Conservation (phyloP, 768 basidiomycete genomes). For the Collybiopsis luxurians region DNA sequence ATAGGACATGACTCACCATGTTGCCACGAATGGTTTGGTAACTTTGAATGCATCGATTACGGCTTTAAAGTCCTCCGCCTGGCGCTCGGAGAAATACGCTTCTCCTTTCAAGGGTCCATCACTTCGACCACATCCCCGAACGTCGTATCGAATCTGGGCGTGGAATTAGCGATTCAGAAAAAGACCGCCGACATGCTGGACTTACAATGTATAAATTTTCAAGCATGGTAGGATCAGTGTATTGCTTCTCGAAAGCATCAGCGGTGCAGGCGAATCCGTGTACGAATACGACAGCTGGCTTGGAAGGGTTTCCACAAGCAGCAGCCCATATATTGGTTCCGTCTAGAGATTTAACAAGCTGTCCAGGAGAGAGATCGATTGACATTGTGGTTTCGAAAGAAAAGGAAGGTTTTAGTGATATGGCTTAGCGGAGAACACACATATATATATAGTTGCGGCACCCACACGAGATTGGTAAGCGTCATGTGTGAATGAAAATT, state of each 20-base stretch:
- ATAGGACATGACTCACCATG: slow-evolving; percentile 12
- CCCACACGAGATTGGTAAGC: no score
- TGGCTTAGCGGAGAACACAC: no score
- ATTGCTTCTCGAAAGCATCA: slow-evolving; percentile 13
- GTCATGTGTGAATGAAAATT: no score
- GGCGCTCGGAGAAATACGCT: slow-evolving; percentile 11
- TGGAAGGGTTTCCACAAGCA: slow-evolving; percentile 16
- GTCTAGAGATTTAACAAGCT: slow-evolving; percentile 11
- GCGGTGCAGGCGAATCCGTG: slow-evolving; percentile 12
- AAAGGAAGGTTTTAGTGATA: no score
- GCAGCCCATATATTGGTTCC: slow-evolving; percentile 19
- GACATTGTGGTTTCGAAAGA: neutral
- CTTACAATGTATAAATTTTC: slow-evolving; percentile 13
- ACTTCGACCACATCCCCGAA: slow-evolving; percentile 18
- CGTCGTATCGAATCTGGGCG: slow-evolving; percentile 23
- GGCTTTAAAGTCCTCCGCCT: slow-evolving; percentile 17
- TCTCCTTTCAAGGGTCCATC: slow-evolving; percentile 12
- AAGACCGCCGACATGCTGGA: neutral
- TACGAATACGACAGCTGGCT: slow-evolving; percentile 19
- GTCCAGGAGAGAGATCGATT: slow-evolving; percentile 4
- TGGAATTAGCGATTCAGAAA: neutral
- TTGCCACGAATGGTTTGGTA: slow-evolving; percentile 15
- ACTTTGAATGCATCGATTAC: slow-evolving; percentile 13
- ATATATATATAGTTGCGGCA: no score
- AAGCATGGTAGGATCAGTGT: slow-evolving; percentile 2